Conservation (phyloP, 345 rosid species). For the Citrus medica region DNA sequence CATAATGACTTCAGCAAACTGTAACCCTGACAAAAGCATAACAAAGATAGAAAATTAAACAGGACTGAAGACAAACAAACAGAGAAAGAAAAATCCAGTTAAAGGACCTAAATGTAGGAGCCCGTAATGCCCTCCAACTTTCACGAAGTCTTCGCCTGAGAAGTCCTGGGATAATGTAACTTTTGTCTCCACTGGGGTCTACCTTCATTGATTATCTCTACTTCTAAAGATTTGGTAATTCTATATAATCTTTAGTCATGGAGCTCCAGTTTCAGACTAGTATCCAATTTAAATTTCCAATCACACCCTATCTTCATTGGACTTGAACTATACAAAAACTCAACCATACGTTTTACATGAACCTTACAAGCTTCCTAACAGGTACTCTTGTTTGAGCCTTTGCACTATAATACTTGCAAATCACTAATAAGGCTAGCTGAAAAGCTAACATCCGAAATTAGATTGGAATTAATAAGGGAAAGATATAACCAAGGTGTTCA, state of each 20-base stretch:
- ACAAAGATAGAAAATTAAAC: too few species aligned
- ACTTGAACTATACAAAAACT: neutral
- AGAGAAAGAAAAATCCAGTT: too few species aligned
- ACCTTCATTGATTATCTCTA: neutral
- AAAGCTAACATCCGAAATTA: neutral
- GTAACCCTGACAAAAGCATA: too few species aligned
- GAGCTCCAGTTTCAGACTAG: neutral
- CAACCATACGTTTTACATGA: neutral
- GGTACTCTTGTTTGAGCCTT: neutral
- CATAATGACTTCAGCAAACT: too few species aligned
- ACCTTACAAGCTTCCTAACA: neutral
- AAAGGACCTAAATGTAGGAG: too few species aligned
- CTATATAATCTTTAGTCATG: neutral
- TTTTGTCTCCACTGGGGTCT: neutral
- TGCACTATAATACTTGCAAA: neutral
- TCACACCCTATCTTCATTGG: neutral
- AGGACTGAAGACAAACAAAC: too few species aligned
- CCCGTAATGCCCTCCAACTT: too few species aligned
- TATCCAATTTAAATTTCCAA: neutral
- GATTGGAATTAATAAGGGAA: neutral
- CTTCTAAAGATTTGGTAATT: neutral
- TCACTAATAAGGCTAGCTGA: neutral
- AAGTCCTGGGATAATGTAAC: neutral
- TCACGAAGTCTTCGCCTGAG: too few species aligned
- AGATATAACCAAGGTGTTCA: neutral